Conservation (phyloP, 257 asterid genomes). For the Dorcoceras hygrometricum region DNA sequence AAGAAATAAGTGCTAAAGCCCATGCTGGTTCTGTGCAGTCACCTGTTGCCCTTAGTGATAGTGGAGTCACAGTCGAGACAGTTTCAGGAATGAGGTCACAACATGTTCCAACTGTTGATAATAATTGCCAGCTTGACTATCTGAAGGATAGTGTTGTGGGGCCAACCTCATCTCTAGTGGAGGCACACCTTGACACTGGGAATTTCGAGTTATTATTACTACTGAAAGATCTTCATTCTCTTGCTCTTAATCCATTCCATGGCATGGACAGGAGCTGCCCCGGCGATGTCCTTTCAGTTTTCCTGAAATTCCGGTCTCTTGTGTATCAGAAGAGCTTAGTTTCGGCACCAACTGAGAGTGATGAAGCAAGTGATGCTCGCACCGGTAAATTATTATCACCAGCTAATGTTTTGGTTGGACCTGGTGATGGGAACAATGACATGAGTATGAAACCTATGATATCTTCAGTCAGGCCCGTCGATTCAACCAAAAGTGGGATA, state of each 20-base stretch:
- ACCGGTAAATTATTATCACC: slow-evolving; percentile 26
- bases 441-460: slow-evolving; percentile 42
- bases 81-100: slow-evolving; percentile 23
- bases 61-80: slow-evolving; percentile 27
- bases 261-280: slow-evolving; percentile 42
- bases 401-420: slow-evolving; percentile 22
- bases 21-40: slow-evolving; percentile 28
- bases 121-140: slow-evolving; percentile 29
- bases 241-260: slow-evolving; percentile 71
- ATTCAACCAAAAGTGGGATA: slow-evolving; percentile 69
- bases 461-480: slow-evolving; percentile 51
- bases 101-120: slow-evolving; percentile 27
- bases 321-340: slow-evolving; percentile 82
- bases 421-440: slow-evolving; percentile 37
- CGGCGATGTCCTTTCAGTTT: slow-evolving; percentile 31
- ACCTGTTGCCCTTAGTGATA: slow-evolving; percentile 32
- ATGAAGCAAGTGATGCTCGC: slow-evolving; percentile 42
- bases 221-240: slow-evolving; percentile 54
- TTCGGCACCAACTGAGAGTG: slow-evolving; percentile 35
- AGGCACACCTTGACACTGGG: slow-evolving; percentile 28
- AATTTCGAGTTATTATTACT: slow-evolving; percentile 37
- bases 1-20: slow-evolving; percentile 26
- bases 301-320: slow-evolving; percentile 68
- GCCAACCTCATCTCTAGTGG: slow-evolving; percentile 28
- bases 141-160: slow-evolving; percentile 23